Evolutionary conservation across 2,329 filamentous ascomycete genomes (phyloP).

Genomic region (Clarireedia paspali): DNA sequence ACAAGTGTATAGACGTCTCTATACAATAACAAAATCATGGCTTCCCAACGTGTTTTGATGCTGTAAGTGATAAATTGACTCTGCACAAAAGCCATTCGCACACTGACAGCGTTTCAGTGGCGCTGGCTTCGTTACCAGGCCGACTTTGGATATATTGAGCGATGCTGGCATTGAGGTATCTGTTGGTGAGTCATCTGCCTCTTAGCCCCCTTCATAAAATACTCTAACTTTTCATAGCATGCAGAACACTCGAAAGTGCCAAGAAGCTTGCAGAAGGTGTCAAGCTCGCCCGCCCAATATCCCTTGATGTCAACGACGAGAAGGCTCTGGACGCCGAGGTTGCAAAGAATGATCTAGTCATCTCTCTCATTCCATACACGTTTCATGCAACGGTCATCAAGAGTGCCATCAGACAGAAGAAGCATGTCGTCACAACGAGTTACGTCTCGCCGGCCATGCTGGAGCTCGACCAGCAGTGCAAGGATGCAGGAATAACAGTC

Average conservation of each 20-base stretch:
- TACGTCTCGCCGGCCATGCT: slow-evolving; percentile 91
- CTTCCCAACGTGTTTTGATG: too few species aligned
- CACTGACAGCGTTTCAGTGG: slow-evolving; percentile 23
- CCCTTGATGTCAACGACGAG: slow-evolving; percentile 74
- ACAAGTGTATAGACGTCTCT: too few species aligned
- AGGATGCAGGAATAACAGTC: slow-evolving; percentile 89
- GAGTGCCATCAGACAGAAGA: slow-evolving; percentile 86
- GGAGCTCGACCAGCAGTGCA: slow-evolving; percentile 74
- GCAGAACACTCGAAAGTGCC: slow-evolving; percentile 70
- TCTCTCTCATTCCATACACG: slow-evolving; percentile 84
- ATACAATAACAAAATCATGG: too few species aligned
- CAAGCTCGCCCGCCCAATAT: slow-evolving; percentile 65
- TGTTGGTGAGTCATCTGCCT: slow-evolving; percentile 28
- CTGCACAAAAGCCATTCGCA: too few species aligned
- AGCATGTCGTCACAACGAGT: slow-evolving; percentile 89
- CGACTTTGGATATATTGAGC: slow-evolving; percentile 51
- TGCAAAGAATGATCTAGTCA: slow-evolving; percentile 70
- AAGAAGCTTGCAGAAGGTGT: slow-evolving; percentile 67
- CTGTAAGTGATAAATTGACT: too few species aligned
- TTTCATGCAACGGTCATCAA: slow-evolving; percentile 87
- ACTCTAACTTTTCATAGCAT: slow-evolving; percentile 45
- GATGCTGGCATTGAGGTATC: slow-evolving; percentile 49
- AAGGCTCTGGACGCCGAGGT: slow-evolving; percentile 73
- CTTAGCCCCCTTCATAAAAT: not conserved
- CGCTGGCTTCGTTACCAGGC: slow-evolving; percentile 46